Percentiles rank a stretch among this genome's conserved stretches.
These are phyloP conservation scores for Endocladia muricata DNA, from an alignment of 31 red algal species.

Conservation along the genomic window DNA sequence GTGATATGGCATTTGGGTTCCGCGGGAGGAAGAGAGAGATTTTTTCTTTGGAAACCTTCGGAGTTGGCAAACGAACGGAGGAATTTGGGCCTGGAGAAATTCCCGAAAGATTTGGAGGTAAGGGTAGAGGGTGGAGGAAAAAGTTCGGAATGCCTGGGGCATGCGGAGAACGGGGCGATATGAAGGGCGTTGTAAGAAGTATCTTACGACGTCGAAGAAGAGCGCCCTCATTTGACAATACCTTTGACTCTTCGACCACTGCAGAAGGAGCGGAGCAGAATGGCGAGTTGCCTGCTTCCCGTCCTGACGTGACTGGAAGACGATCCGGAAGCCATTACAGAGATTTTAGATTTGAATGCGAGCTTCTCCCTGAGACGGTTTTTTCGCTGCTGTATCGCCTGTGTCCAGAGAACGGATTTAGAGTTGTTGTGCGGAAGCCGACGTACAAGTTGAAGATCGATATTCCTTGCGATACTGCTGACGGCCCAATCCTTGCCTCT, in stretches of 20 bases:
- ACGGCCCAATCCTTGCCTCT: conserved; percentile 31
- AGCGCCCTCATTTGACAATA: not conserved
- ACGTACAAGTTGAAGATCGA: conserved; percentile 65
- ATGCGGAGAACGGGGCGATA: not conserved
- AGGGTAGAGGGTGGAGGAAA: conserved; percentile 7
- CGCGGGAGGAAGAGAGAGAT: conserved; percentile 47
- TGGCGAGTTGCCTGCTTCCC: too few relatives aligned
- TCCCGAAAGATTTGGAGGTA: not conserved
- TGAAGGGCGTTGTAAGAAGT: conserved; percentile 10
- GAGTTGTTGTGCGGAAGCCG: conserved; percentile 29
- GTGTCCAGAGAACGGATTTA: conserved; percentile 41
- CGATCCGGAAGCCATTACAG: not conserved
- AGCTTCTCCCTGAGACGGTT: conserved; percentile 43
- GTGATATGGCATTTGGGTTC: conserved; percentile 63
- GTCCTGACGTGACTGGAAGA: too few relatives aligned
- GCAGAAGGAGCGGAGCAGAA: too few relatives aligned
- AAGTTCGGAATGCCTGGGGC: not conserved
- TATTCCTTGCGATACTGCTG: conserved; percentile 16
- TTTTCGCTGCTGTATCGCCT: conserved; percentile 42
- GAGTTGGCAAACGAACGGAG: not conserved
- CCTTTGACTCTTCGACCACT: too few relatives aligned
- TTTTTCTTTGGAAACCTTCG: conserved; percentile 26
- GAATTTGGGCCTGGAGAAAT: not conserved
- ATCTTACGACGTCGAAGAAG: conserved; percentile 23
- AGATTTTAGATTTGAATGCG: conserved; percentile 37